Evolutionary conservation across 2,329 filamentous ascomycete species (phyloP), one percentile per base, ranked within the genome.

Genomic region (Diplodia corticola): DNA sequence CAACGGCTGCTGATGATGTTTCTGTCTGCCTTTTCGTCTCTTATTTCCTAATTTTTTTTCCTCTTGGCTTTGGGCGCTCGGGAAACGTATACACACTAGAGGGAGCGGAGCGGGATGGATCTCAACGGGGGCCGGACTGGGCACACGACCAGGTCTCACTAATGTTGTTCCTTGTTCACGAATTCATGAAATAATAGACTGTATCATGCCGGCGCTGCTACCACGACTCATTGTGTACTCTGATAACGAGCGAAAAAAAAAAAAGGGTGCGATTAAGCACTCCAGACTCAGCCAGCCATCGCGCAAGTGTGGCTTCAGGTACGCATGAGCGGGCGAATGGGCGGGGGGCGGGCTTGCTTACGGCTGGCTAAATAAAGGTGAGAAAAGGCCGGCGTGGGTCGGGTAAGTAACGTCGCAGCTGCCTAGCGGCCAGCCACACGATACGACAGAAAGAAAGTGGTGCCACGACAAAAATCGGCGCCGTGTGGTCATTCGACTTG

Each of bases 1-100:
- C 70, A 82, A 82, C 67, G 80, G 78, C 13, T 83, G 81, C 70
- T 74, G 26, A 33, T n/a, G n/a, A n/a, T n/a, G n/a, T 57, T 40
- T 30, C 5, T 10, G 20, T 30, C n/a, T 35, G 22, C 30, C 30
- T 35, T 35, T 12, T 35, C 33, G 2, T 13, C 1, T 35, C 12
- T 10, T 10, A 12, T 3, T 35, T 35, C 33, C 10, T 9, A n/a
- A 3, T 35, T 35, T 10, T 10, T 35, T 3, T 35, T 35, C 33
- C 10, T 9, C 10, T 33, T 33, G 30, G 3, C 10, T 33, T 1
- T 7, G 1, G 33, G 33, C 33, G 33, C 33, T 12, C 9, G 33
- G 30, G 33, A 35, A 35, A 10, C 30, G 33, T 35, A 35, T 10
- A 35, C 9, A 35, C 33, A 10, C 10, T 35, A 35, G 33, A 12